Percentiles rank a stretch among this genome's conserved stretches.
Evolutionary conservation across 805 yeast species (phyloP).

Genomic region (Hanseniaspora valbyensis): DNA sequence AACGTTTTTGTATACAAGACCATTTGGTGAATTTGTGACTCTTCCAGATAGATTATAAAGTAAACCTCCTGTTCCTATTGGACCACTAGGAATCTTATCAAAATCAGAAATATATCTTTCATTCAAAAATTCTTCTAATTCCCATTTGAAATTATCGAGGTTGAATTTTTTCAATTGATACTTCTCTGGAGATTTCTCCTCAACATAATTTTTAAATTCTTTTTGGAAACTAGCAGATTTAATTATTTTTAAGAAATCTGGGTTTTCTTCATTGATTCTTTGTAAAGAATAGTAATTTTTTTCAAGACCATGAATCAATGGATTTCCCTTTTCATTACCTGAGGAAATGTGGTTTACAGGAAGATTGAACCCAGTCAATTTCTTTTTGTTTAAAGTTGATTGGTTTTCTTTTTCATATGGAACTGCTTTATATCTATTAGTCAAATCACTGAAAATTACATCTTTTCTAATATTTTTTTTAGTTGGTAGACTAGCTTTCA

Average conservation of each 20-base stretch:
- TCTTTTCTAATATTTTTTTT: conserved; percentile 43
- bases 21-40: conserved; percentile 58
- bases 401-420: conserved; percentile 54
- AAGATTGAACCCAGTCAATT: conserved; percentile 59
- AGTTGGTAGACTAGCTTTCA: conserved; percentile 58
- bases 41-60: conserved; percentile 61
- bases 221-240: conserved; percentile 31
- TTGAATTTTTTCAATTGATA: conserved; percentile 25
- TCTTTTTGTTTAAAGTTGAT: conserved; percentile 47
- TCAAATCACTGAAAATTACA: conserved; percentile 54
- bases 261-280: neutral
- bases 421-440: conserved; percentile 41
- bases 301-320: conserved; percentile 25
- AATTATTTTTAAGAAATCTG: neutral
- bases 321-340: conserved; percentile 25
- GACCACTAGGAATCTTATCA: conserved; percentile 15
- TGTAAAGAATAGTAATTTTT: neutral
- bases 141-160: conserved; percentile 30
- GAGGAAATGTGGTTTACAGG: conserved; percentile 24
- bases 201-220: conserved; percentile 46
- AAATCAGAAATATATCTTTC: conserved; percentile 19
- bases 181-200: conserved; percentile 39
- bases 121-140: conserved; percentile 34
- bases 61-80: conserved; percentile 68
- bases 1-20: conserved; percentile 42